phyloP scores from a whole-genome alignment of 441 rosid genomes.

The Croton setiger region DNA sequence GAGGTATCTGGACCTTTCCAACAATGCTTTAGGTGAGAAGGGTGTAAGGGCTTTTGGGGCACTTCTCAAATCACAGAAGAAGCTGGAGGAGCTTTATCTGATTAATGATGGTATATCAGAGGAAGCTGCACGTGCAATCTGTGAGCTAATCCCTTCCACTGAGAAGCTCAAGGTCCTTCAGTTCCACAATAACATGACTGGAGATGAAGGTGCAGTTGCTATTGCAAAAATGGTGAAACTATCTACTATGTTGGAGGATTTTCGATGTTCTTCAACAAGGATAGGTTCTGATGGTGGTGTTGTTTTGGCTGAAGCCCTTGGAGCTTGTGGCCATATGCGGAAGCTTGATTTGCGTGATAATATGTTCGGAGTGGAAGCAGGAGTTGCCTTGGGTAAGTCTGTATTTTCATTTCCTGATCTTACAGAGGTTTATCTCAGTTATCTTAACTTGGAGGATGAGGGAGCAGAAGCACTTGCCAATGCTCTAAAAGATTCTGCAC shows the following conservation, averaged over 20 bases:
- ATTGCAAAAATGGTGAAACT: conserved; percentile 68
- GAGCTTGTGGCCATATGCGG: conserved; percentile 47
- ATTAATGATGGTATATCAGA: conserved; percentile 89
- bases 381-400: conserved; percentile 67
- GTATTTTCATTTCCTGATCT: conserved; percentile 45
- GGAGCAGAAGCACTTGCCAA: conserved; percentile 63
- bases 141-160: conserved; percentile 85
- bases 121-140: conserved; percentile 81
- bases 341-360: conserved; percentile 90
- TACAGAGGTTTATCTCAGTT: conserved; percentile 71
- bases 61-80: conserved; percentile 64
- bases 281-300: conserved; percentile 77
- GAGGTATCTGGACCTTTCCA: conserved; percentile 74
- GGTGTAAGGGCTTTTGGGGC: conserved; percentile 85
- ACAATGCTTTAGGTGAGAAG: conserved; percentile 90
- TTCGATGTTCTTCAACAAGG: conserved; percentile 81
- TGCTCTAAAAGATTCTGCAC: conserved; percentile 69
- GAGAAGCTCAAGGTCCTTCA: conserved; percentile 70
- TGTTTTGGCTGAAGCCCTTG: conserved; percentile 69
- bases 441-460: conserved; percentile 79
- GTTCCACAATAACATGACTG: conserved; percentile 92
- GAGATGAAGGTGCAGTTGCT: conserved; percentile 83
- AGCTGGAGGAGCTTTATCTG: conserved; percentile 71
- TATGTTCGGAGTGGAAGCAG: conserved; percentile 84
- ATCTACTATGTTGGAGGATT: conserved; percentile 59